Evolutionary conservation across 768 basidiomycete genomes (phyloP).

Genomic region (Lentinula guzmanii): DNA sequence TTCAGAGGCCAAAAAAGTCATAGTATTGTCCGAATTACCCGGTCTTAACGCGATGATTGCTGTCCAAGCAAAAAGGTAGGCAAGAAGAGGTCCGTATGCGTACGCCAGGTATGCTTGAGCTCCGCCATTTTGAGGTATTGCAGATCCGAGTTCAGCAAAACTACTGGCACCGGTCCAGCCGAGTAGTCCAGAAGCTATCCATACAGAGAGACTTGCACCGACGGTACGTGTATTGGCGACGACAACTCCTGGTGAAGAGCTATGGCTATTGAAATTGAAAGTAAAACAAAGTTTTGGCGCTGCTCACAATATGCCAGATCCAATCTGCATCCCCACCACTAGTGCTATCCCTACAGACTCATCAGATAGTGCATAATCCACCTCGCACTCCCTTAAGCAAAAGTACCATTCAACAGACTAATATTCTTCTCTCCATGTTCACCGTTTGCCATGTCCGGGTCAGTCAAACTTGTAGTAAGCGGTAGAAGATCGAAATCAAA

Average conservation of each 20-base stretch:
- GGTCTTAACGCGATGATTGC: slow-evolving; percentile 86
- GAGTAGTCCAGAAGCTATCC: slow-evolving; percentile 77
- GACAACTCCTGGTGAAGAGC: slow-evolving; percentile 90
- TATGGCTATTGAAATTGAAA: slow-evolving; percentile 18
- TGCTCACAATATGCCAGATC: slow-evolving; percentile 88
- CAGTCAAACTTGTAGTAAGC: slow-evolving; percentile 69
- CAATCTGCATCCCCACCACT: slow-evolving; percentile 83
- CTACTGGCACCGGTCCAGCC: slow-evolving; percentile 96
- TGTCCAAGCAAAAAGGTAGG: slow-evolving; percentile 94
- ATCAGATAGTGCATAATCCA: neutral
- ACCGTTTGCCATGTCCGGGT: slow-evolving; percentile 45
- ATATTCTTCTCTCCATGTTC: slow-evolving; percentile 66
- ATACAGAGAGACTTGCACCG: slow-evolving; percentile 83
- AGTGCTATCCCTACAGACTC: slow-evolving; percentile 66
- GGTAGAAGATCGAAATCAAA: slow-evolving; percentile 84
- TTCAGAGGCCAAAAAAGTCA: neutral
- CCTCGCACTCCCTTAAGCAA: neutral
- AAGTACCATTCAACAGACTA: slow-evolving; percentile 68
- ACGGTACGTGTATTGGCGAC: slow-evolving; percentile 86
- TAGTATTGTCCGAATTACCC: slow-evolving; percentile 33
- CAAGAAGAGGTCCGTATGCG: slow-evolving; percentile 79
- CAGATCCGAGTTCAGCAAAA: slow-evolving; percentile 87
- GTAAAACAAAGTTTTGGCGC: slow-evolving; percentile 4
- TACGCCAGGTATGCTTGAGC: slow-evolving; percentile 84
- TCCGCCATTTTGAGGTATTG: slow-evolving; percentile 73